Base-by-base conservation (phyloP, 179 eudicot genomes). In the Spergularia azorica region DNA sequence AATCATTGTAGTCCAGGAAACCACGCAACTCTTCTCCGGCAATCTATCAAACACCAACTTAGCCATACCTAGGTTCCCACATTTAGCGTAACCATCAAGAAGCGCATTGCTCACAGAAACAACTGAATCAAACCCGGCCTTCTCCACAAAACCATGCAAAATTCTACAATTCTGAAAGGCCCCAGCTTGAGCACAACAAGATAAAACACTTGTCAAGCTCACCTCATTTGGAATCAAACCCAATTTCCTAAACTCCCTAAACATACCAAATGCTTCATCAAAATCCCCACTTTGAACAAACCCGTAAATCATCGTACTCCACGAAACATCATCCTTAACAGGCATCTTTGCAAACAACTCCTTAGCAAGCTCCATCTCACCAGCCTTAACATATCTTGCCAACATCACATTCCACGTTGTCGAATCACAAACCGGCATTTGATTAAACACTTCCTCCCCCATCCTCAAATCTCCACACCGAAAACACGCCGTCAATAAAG, bases 241-340 rank as follows among this genome's bases (percentile, higher is more conserved):
- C 10, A 41, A 72, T 55, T 79, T 48, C 58, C 60, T 82, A 68
- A 88, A 58, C 76, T 87, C 89, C 73, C 86, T 79, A 67, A 87
- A 90, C 55, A 71, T 79, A 32, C 51, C 79, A 89, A 90, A 87
- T 5, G 92, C 90, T 79, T 86, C 90, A 6, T 83, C 84, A 57
- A 90, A 86, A 74, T 63, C 62, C 76, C 91, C 89, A 76, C 80
- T 80, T 64, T 89, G 89, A 43, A 87, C 89, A 73, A 82, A 82
- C 70, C 94, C 97, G 59, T 76, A 67, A 64, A 92, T 83, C 88
- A 88, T 85, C 0, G 88, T 88, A 78, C 90, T 92, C 92, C 94
- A 91, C n/a, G 93, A 91, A 38, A 91, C 91, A 78, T 72, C 91
- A 71, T 89, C 96, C 74, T 84, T 88, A 15, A 74, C 67, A 8